A percentile compares a stretch with the other conserved stretches of the same genome.
These are phyloP conservation scores for Fusarium euwallaceae DNA, from an alignment of 2,329 filamentous ascomycete species.

Conservation along the genomic window DNA sequence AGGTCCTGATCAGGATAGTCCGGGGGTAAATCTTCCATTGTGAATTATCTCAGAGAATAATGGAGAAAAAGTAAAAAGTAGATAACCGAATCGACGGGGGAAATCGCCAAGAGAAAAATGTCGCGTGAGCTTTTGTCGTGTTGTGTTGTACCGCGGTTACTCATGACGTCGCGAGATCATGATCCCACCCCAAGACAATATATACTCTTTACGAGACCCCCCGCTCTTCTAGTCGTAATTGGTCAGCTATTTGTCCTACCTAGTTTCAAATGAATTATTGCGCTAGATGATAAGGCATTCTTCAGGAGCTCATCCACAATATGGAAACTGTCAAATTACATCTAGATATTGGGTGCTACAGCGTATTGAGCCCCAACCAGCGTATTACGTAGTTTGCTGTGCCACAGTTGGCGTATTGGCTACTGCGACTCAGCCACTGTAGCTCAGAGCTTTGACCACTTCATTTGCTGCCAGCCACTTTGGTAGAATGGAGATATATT, in stretches of 20 bases:
- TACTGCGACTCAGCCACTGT: not conserved
- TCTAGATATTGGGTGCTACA: not conserved
- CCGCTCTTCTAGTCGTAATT: not conserved
- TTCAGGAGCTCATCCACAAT: not conserved
- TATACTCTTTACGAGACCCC: not conserved
- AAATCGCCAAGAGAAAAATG: not conserved
- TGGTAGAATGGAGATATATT: not conserved
- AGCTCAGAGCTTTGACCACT: not conserved
- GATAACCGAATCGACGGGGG: not conserved
- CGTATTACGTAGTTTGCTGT: not conserved
- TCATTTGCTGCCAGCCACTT: not conserved
- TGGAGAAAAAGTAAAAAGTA: not conserved
- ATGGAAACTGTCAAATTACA: not conserved
- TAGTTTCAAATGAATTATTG: not conserved
- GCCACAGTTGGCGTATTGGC: not conserved
- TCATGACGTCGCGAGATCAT: slow-evolving; percentile 36
- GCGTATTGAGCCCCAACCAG: not conserved
- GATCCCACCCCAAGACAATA: not conserved
- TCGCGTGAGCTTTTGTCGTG: slow-evolving; percentile 21
- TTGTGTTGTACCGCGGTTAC: not conserved
- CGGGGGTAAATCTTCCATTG: slow-evolving; percentile 33
- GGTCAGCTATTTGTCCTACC: not conserved
- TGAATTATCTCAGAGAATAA: not conserved
- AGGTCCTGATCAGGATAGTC: slow-evolving; percentile 22
- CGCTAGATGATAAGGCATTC: not conserved